A percentile compares a stretch with the other conserved stretches of the same genome.
These are phyloP conservation scores for Polygonum aviculare DNA, from an alignment of 148 eudicot species.

Conservation along the genomic window DNA sequence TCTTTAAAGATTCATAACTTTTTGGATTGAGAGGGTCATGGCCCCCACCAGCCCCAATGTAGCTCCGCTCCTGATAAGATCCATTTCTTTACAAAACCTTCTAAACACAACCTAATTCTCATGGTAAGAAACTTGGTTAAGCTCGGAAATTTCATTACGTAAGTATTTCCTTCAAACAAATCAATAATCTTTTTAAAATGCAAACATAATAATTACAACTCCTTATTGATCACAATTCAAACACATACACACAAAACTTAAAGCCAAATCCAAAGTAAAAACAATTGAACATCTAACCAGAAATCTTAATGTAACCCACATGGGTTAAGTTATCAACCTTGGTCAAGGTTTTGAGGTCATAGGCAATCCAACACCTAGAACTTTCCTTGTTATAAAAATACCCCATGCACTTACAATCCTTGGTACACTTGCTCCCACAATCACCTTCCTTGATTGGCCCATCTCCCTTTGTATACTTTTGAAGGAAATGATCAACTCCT, in stretches of 20 bases:
- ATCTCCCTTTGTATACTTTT: slow-evolving; percentile 35
- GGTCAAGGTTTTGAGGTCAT: slow-evolving; percentile 44
- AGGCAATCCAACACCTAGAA: slow-evolving; percentile 48
- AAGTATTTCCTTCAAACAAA: too few species aligned
- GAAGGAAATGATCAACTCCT: slow-evolving; percentile 45
- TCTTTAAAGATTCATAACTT: too few species aligned
- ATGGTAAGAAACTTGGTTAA: background rate
- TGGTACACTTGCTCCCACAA: slow-evolving; percentile 35
- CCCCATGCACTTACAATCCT: slow-evolving; percentile 58
- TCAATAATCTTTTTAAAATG: too few species aligned
- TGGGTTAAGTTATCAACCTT: slow-evolving; percentile 26
- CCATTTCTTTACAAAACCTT: background rate
- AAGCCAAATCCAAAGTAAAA: background rate
- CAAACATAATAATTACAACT: too few species aligned
- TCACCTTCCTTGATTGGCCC: slow-evolving; percentile 24
- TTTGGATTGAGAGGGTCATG: too few species aligned
- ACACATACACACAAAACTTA: background rate
- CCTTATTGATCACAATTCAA: slow-evolving; percentile 8
- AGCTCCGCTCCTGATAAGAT: too few species aligned
- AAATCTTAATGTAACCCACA: slow-evolving; percentile 31
- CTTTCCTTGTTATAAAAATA: slow-evolving; percentile 38
- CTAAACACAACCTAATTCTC: background rate
- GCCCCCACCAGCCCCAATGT: too few species aligned
- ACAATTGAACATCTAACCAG: background rate
- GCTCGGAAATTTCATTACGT: background rate